Evolutionary conservation across 2,329 filamentous ascomycete species (phyloP), one percentile per base, ranked within the genome.

Genomic region (Paecilomyces sp.): DNA sequence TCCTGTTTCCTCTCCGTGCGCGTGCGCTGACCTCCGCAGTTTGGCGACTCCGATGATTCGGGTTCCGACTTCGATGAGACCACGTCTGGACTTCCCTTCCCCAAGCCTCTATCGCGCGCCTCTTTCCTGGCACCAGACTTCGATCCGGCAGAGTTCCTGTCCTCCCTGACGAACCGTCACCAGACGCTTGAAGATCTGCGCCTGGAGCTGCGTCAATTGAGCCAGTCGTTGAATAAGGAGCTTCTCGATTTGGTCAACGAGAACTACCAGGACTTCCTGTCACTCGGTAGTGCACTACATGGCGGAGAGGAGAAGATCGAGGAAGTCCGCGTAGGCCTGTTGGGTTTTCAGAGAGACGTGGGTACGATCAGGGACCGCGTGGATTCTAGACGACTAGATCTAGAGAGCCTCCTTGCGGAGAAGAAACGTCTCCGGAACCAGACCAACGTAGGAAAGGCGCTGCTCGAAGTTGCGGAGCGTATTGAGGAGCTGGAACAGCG

Each of bases 171-270:
- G 22, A 87, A 94, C 71, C 89, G 94, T 1, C 94, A 99, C 74
- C 94, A 99, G 74, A 97, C 93, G 0, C 89, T 99, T 55, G 92
- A 96, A 72, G 94, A 99, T 73, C 81, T 99, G 33, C 90, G 93
- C 36, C 79, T 88, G 4, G 95, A 99, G 70, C 82, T 99, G 15
- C 88, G 92, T 53, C 85, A 92, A 60, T 84, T 95, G 57, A 90
- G 88, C 66, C 85, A 90, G 66, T 83, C 88, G 22, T 87, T 99
- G 62, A 90, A 88, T 68, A 85, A 88, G 63, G 94, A 99, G 77
- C 82, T 99, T 2, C 82, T 99, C 18, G 93, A 97, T 76, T 85
- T 99, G 7, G 94, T 99, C 65, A 99, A 99, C 71, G 85, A 88
- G 57, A 96, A 99, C 75, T 97, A 99, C 73, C 88, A 91, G 55